Evolutionary conservation across 768 basidiomycete species (phyloP).

Genomic region (Paxillus rubicundulus): DNA sequence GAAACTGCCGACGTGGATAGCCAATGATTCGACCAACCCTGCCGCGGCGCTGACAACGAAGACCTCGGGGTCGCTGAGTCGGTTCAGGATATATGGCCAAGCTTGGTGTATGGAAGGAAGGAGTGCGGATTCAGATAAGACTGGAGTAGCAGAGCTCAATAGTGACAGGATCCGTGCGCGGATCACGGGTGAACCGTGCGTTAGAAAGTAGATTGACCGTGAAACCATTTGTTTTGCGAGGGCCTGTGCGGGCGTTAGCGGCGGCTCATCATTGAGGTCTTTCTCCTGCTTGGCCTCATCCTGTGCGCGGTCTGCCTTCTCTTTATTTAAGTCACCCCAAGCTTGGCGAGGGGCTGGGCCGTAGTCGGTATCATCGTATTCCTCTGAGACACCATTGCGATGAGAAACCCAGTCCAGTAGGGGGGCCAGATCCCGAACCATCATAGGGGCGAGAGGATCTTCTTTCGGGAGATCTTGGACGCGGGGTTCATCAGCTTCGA

Average conservation of each 20-base stretch:
- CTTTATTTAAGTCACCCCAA: slow-evolving; percentile 45
- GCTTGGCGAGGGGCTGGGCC: slow-evolving; percentile 58
- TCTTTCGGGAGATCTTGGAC: slow-evolving; percentile 19
- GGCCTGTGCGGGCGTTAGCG: slow-evolving; percentile 67
- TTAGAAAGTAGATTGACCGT: slow-evolving; percentile 86
- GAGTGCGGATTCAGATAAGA: slow-evolving; percentile 69
- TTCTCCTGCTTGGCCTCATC: slow-evolving; percentile 13
- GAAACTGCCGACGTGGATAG: slow-evolving; percentile 71
- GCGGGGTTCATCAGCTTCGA: slow-evolving; percentile 53
- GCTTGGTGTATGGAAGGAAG: slow-evolving; percentile 83
- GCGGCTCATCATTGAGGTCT: slow-evolving; percentile 40
- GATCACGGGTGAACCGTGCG: slow-evolving; percentile 83
- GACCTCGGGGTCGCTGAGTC: slow-evolving; percentile 68
- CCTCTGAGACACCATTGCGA: slow-evolving; percentile 35
- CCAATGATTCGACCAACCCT: slow-evolving; percentile 67
- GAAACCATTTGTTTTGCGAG: slow-evolving; percentile 84
- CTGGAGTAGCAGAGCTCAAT: slow-evolving; percentile 68
- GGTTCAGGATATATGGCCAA: slow-evolving; percentile 93
- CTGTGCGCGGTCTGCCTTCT: slow-evolving; percentile 24
- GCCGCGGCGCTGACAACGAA: slow-evolving; percentile 82
- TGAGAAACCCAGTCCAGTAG: slow-evolving; percentile 68
- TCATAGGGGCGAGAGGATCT: slow-evolving; percentile 20
- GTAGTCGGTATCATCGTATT: slow-evolving; percentile 48
- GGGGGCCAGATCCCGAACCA: slow-evolving; percentile 39
- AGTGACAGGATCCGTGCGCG: slow-evolving; percentile 80